These are phyloP conservation scores for Kodamaea ohmeri DNA, from an alignment of 1,139 yeast species.

Conservation along the genomic window DNA sequence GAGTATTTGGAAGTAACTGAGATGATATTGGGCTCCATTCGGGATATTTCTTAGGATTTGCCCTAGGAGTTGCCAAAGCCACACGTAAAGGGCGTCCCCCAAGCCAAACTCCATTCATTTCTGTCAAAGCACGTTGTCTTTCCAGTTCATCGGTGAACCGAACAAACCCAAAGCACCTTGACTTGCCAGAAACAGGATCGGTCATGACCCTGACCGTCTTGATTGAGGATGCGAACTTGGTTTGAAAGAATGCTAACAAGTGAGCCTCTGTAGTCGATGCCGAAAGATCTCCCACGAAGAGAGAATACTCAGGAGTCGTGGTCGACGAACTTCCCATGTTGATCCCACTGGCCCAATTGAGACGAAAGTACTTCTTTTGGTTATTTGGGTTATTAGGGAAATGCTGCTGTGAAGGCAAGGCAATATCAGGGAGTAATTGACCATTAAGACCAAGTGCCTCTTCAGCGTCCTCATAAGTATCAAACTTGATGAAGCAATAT, in stretches of 20 bases:
- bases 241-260: slow-evolving; percentile 62
- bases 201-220: slow-evolving; percentile 71
- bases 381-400: slow-evolving; percentile 47
- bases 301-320: slow-evolving; percentile 55
- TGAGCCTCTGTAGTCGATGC: slow-evolving; percentile 73
- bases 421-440: slow-evolving; percentile 55
- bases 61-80: slow-evolving; percentile 64
- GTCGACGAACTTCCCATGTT: slow-evolving; percentile 52
- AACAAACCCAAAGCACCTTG: slow-evolving; percentile 76
- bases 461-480: slow-evolving; percentile 60
- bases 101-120: slow-evolving; percentile 74
- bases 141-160: slow-evolving; percentile 63
- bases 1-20: not conserved
- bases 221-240: slow-evolving; percentile 58
- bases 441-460: slow-evolving; percentile 65
- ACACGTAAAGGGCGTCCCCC: slow-evolving; percentile 75
- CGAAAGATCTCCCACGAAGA: slow-evolving; percentile 78
- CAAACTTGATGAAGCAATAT: slow-evolving; percentile 72
- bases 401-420: slow-evolving; percentile 46
- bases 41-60: slow-evolving; percentile 9
- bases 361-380: slow-evolving; percentile 58
- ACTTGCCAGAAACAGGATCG: slow-evolving; percentile 70
- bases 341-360: slow-evolving; percentile 76
- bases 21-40: not conserved
- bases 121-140: slow-evolving; percentile 60